Evolutionary conservation across 1,284 basidiomycete genomes (phyloP).

Genomic region (Sutorius eximius): DNA sequence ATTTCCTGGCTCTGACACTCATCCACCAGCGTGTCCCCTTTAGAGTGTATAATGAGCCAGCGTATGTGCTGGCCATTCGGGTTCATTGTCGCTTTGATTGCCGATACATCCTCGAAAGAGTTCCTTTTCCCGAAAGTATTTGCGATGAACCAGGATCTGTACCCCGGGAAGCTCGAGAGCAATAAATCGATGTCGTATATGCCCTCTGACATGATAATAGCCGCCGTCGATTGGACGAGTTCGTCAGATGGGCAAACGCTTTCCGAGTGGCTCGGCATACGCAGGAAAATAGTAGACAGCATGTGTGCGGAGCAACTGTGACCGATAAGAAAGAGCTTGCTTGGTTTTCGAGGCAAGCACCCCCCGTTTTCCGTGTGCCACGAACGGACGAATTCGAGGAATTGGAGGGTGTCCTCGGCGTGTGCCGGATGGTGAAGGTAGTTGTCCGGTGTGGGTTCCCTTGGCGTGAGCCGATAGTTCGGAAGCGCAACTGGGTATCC

Average conservation of each 20-base stretch:
- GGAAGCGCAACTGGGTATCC: slow-evolving; percentile 62
- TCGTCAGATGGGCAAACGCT: slow-evolving; percentile 44
- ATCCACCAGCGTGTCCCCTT: slow-evolving; percentile 68
- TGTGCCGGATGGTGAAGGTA: slow-evolving; percentile 67
- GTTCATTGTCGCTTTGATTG: slow-evolving; percentile 41
- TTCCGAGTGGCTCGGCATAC: slow-evolving; percentile 39
- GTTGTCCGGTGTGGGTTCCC: slow-evolving; percentile 37
- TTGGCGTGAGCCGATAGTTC: slow-evolving; percentile 70
- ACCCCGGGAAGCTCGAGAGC: slow-evolving; percentile 58
- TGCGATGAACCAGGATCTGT: slow-evolving; percentile 66
- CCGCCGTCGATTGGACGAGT: slow-evolving; percentile 51
- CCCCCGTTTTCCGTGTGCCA: slow-evolving; percentile 29
- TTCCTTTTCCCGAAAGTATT: slow-evolving; percentile 52
- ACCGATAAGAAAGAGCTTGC: slow-evolving; percentile 60
- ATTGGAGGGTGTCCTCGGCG: slow-evolving; percentile 59
- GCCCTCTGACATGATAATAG: slow-evolving; percentile 66
- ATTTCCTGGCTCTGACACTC: slow-evolving; percentile 59
- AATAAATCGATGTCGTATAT: slow-evolving; percentile 73
- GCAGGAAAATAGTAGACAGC: slow-evolving; percentile 66
- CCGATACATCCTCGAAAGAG: slow-evolving; percentile 53
- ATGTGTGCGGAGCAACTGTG: slow-evolving; percentile 83
- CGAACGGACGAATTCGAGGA: slow-evolving; percentile 54
- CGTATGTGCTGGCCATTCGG: slow-evolving; percentile 39
- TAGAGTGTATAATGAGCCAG: slow-evolving; percentile 76
- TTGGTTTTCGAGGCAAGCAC: slow-evolving; percentile 23